Percentiles rank a stretch among this genome's conserved stretches.
phyloP scores from a whole-genome alignment of 345 rosid species.

The Citrus medica region DNA sequence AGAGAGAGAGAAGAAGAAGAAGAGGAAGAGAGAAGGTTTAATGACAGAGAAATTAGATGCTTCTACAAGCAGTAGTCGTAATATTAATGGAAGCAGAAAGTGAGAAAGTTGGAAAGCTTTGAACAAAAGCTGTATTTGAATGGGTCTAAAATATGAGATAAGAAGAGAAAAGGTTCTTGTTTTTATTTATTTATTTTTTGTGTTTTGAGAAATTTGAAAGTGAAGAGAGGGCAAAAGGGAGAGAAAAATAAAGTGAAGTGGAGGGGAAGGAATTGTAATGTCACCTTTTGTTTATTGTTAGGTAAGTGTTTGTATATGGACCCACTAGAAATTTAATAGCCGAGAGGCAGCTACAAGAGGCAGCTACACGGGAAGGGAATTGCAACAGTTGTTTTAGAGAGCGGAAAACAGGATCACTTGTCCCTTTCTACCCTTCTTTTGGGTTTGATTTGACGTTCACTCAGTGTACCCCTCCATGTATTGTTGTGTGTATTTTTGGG shows the following conservation, averaged over 20 bases:
- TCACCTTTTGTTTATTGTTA: conserved; percentile 19
- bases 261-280: not conserved
- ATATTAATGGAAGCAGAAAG: conserved; percentile 25
- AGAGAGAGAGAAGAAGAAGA: conserved; percentile 10
- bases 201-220: not conserved
- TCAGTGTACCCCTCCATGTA: not conserved
- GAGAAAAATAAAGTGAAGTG: not conserved
- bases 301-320: conserved; percentile 39
- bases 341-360: not conserved
- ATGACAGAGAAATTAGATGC: conserved; percentile 20
- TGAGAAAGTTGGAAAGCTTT: conserved; percentile 27
- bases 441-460: not conserved
- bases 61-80: conserved; percentile 24
- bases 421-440: not conserved
- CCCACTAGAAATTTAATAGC: conserved; percentile 19
- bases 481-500: no score
- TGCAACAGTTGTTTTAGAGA: not conserved
- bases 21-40: conserved; percentile 13
- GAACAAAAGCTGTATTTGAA: not conserved
- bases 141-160: conserved; percentile 4
- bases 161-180: not conserved
- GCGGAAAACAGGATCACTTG: not conserved
- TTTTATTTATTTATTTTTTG: not conserved
- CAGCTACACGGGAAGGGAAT: not conserved
- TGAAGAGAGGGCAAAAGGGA: not conserved